These are phyloP conservation scores for Phytophthora niederhauseri DNA, from an alignment of 352 stramenopile genomes.

Conservation along the genomic window DNA sequence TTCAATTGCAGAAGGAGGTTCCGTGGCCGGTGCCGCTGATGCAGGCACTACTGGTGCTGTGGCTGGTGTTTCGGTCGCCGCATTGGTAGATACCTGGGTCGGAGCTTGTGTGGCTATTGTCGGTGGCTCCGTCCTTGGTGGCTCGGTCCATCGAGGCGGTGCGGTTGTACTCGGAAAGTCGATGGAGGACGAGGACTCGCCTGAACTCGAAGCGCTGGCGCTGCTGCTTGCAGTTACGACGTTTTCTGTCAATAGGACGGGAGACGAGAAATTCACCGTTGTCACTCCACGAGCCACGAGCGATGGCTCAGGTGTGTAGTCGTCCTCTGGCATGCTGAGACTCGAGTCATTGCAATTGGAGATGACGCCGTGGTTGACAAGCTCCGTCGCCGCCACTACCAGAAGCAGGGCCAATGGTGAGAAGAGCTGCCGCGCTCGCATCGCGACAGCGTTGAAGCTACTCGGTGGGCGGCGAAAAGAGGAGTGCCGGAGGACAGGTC, in stretches of 20 bases:
- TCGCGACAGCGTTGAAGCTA: slow-evolving; percentile 11
- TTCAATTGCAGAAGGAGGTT: not conserved
- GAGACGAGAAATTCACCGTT: slow-evolving; percentile 3
- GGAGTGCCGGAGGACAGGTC: slow-evolving; percentile 14
- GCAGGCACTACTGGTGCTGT: not conserved
- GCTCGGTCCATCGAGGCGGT: not conserved
- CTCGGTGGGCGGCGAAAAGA: slow-evolving; percentile 19
- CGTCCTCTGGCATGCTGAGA: not conserved
- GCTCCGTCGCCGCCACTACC: not conserved
- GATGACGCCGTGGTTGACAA: slow-evolving; percentile 5
- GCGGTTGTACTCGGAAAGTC: slow-evolving; percentile 5
- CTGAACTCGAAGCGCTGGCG: slow-evolving; percentile 4
- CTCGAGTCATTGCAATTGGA: slow-evolving; percentile 19
- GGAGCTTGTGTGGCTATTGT: not conserved
- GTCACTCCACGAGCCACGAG: not conserved
- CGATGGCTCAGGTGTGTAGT: slow-evolving; percentile 1
- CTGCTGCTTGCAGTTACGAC: slow-evolving; percentile 1
- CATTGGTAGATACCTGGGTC: not conserved
- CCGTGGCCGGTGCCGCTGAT: not conserved
- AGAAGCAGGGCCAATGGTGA: slow-evolving; percentile 6
- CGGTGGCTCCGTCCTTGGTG: not conserved
- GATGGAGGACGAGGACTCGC: slow-evolving; percentile 7
- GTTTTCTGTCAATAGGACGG: not conserved
- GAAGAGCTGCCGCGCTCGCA: slow-evolving; percentile 12
- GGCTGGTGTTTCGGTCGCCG: not conserved